Evolutionary conservation across 306 rosid genomes (phyloP).

Genomic region (Boehmeria nivea): DNA sequence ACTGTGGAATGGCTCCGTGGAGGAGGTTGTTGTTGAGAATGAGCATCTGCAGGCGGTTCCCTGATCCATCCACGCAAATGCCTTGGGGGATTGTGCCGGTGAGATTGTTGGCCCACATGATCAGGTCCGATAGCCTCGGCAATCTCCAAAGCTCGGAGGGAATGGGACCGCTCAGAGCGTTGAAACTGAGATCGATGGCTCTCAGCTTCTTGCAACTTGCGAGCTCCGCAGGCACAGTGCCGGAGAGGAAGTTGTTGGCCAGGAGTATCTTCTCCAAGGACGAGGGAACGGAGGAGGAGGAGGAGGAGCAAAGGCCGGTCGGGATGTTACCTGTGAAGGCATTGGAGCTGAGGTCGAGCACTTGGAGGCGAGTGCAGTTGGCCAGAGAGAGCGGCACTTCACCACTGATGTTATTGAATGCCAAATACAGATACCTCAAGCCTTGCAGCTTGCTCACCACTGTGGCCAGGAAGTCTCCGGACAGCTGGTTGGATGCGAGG

Average conservation of each 20-base stretch:
- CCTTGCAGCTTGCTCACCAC: constrained; percentile 38
- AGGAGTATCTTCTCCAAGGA: constrained; percentile 57
- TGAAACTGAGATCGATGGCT: constrained; percentile 62
- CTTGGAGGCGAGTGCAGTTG: constrained; percentile 41
- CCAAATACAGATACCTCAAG: constrained; percentile 38
- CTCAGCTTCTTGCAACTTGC: constrained; percentile 48
- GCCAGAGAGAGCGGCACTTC: constrained; percentile 44
- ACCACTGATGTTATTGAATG: constrained; percentile 68
- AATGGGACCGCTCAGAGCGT: constrained; percentile 51
- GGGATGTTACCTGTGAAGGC: constrained; percentile 46
- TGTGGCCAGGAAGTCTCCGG: constrained; percentile 38
- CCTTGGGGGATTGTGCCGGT: constrained; percentile 58
- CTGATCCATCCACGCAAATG: constrained; percentile 51
- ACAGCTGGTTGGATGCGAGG: constrained; percentile 47
- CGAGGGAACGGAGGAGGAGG: constrained; percentile 22
- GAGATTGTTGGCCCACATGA: constrained; percentile 72
- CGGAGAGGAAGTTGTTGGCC: constrained; percentile 44
- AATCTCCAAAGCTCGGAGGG: constrained; percentile 55
- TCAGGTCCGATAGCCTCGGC: constrained; percentile 54
- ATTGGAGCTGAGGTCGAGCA: constrained; percentile 63
- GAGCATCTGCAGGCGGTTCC: constrained; percentile 47
- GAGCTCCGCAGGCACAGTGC: constrained; percentile 45
- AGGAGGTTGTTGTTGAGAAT: constrained; percentile 58
- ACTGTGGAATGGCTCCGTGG: constrained; percentile 51
- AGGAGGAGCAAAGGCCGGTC: constrained; percentile 35